Evolutionary conservation across 352 stramenopile species (phyloP).

Genomic region (Phytophthora ramorum): DNA sequence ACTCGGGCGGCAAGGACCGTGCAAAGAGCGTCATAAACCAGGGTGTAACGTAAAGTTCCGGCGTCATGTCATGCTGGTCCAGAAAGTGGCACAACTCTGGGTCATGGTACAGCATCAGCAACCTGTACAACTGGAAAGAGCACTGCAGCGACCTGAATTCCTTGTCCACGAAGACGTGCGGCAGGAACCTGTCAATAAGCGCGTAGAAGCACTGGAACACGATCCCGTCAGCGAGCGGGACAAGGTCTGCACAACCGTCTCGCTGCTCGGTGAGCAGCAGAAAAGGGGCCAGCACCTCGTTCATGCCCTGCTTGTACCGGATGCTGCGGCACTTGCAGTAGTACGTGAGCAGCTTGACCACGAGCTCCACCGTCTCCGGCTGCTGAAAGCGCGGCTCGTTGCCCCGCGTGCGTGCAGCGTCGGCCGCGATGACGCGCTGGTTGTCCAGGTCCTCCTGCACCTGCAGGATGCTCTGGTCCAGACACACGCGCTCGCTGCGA

Average conservation of each 20-base stretch:
- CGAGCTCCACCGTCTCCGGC: constrained; percentile 72
- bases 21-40: constrained; percentile 96
- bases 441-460: constrained; percentile 91
- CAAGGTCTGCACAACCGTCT: constrained; percentile 28
- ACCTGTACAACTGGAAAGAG: constrained; percentile 91
- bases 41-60: constrained; percentile 93
- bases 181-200: constrained; percentile 89
- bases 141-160: constrained; percentile 93
- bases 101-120: constrained; percentile 94
- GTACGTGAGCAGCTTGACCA: constrained; percentile 91
- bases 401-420: constrained; percentile 85
- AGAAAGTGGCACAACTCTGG: constrained; percentile 88
- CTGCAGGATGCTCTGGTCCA: constrained; percentile 76
- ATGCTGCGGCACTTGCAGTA: constrained; percentile 93
- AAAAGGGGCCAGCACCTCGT: constrained; percentile 94
- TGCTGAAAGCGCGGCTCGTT: constrained; percentile 82
- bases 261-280: constrained; percentile 67
- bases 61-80: constrained; percentile 92
- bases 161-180: constrained; percentile 89
- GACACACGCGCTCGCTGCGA: constrained; percentile 59
- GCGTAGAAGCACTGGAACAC: constrained; percentile 92
- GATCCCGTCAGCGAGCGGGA: constrained; percentile 60
- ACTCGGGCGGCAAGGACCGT: constrained; percentile 69
- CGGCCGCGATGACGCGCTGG: constrained; percentile 90
- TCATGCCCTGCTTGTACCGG: constrained; percentile 95